Conservation (phyloP, 495 filamentous ascomycete genomes). For the Neurospora sp. region DNA sequence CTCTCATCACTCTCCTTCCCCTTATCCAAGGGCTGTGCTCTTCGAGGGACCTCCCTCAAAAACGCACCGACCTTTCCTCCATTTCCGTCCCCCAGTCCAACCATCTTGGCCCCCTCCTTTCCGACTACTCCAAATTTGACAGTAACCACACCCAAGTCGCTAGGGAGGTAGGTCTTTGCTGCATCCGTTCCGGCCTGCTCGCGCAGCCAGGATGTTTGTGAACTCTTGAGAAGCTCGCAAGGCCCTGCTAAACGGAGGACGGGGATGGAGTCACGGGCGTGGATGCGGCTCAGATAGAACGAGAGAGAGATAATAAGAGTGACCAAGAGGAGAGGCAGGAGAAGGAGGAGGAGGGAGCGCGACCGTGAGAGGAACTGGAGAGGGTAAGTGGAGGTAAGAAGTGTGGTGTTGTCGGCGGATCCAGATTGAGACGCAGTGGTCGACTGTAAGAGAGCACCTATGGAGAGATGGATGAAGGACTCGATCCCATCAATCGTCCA, state of each 20-base stretch:
- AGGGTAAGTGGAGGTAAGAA: neutral
- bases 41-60: neutral
- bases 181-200: constrained; percentile 14
- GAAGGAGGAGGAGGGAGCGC: constrained; percentile 7
- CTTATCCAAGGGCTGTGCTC: neutral
- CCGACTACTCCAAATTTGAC: constrained; percentile 13
- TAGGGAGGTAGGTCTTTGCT: constrained; percentile 16
- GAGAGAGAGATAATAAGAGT: neutral
- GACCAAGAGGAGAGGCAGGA: constrained; percentile 11
- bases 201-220: constrained; percentile 16
- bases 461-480: constrained; percentile 15
- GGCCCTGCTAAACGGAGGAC: constrained; percentile 13
- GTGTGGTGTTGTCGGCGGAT: neutral
- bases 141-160: constrained; percentile 10
- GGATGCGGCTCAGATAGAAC: constrained; percentile 3
- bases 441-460: constrained; percentile 18
- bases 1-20: neutral
- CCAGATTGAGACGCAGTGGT: neutral
- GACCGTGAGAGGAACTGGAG: constrained; percentile 4
- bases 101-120: constrained; percentile 9
- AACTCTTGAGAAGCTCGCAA: constrained; percentile 18
- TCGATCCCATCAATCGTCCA: constrained; percentile 18
- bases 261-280: constrained; percentile 11
- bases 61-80: neutral
- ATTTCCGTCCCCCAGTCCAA: constrained; percentile 9